phyloP scores from a whole-genome alignment of 768 basidiomycete species.

The Strobilomyces dryophilus region DNA sequence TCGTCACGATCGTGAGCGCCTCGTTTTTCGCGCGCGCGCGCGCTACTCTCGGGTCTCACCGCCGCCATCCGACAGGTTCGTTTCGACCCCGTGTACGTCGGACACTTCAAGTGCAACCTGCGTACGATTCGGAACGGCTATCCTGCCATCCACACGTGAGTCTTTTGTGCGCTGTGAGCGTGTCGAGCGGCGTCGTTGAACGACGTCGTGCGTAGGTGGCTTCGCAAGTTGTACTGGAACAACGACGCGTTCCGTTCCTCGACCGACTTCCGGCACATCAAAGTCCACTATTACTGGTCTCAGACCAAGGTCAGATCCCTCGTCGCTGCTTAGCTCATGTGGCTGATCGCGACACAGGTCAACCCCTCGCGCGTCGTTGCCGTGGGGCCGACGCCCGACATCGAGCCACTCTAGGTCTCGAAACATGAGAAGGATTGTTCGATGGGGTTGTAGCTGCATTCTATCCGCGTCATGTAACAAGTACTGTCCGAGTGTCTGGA shows the following conservation, averaged over 20 bases:
- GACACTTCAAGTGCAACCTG: slow-evolving; percentile 94
- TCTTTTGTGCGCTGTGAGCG: not conserved
- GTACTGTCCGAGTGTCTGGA: not conserved
- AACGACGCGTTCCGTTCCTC: slow-evolving; percentile 80
- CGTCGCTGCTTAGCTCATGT: not conserved
- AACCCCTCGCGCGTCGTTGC: slow-evolving; percentile 79
- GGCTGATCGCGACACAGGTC: slow-evolving; percentile 42
- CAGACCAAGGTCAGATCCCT: slow-evolving; percentile 20
- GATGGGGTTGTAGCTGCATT: not conserved
- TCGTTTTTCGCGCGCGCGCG: not conserved
- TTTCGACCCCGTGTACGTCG: slow-evolving; percentile 87
- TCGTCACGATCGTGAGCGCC: slow-evolving; percentile 76
- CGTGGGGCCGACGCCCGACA: slow-evolving; percentile 64
- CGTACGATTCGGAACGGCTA: slow-evolving; percentile 83
- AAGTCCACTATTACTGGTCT: slow-evolving; percentile 40
- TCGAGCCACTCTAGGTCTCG: slow-evolving; percentile 50
- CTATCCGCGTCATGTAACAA: not conserved
- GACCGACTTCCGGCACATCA: slow-evolving; percentile 83
- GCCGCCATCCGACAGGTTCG: slow-evolving; percentile 49
- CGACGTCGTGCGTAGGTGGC: slow-evolving; percentile 48
- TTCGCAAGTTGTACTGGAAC: slow-evolving; percentile 90
- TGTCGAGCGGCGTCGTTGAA: not conserved
- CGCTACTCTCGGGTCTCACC: not conserved
- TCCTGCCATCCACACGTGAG: slow-evolving; percentile 66
- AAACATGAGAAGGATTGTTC: not conserved